Conservation (phyloP, 768 basidiomycete species). For the Phylloporus rhodoxanthus region DNA sequence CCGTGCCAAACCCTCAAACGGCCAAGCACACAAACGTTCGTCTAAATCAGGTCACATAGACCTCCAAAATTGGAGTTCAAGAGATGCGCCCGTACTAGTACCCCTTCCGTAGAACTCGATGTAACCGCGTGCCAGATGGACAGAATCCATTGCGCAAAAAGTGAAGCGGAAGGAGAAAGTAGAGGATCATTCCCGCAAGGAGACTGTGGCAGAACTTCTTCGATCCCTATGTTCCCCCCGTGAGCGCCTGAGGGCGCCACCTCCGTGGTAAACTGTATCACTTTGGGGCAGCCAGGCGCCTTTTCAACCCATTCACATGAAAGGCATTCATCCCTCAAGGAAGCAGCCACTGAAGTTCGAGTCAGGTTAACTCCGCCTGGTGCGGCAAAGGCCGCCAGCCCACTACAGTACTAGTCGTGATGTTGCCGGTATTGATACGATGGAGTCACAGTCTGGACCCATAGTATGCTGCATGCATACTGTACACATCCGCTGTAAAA, state of each 20-base stretch:
- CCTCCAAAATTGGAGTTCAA: constrained; percentile 79
- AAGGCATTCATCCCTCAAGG: too few species aligned
- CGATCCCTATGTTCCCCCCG: constrained; percentile 49
- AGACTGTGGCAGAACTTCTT: constrained; percentile 80
- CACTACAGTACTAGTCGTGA: too few species aligned
- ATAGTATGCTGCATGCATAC: too few species aligned
- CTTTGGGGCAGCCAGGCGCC: background rate
- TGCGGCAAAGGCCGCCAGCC: too few species aligned
- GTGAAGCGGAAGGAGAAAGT: constrained; percentile 75
- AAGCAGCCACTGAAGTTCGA: too few species aligned
- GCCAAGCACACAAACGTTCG: constrained; percentile 28
- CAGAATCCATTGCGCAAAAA: constrained; percentile 79
- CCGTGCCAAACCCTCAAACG: constrained; percentile 23
- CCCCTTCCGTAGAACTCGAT: background rate
- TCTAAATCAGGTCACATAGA: constrained; percentile 64
- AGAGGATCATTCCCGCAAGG: constrained; percentile 56
- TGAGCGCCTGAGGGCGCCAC: constrained; percentile 26
- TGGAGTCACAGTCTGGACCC: constrained; percentile 45
- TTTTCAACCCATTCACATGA: constrained; percentile 25
- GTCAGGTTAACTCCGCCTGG: too few species aligned
- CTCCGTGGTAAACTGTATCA: constrained; percentile 13
- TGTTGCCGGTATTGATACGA: too few species aligned
- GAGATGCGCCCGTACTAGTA: constrained; percentile 43
- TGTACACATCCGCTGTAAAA: too few species aligned
- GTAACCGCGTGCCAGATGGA: constrained; percentile 52